Evolutionary conservation across 1,284 basidiomycete species (phyloP).

Genomic region (Ganoderma multipileum): DNA sequence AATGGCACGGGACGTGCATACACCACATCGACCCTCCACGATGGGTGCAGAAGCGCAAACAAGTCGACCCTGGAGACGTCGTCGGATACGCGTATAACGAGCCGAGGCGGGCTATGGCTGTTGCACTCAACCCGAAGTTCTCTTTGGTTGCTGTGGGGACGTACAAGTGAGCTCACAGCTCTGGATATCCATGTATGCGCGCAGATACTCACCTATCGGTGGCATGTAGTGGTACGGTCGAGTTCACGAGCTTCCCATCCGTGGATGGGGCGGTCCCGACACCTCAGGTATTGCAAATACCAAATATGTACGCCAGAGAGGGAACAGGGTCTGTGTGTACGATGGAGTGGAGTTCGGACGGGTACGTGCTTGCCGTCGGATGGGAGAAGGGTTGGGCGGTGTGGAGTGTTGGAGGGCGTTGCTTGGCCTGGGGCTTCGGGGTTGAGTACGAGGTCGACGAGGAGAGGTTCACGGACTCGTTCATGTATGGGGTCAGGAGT

Average conservation of each 20-base stretch:
- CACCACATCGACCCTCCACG: conserved; percentile 72
- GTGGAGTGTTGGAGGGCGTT: conserved; percentile 91
- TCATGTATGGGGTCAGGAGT: conserved; percentile 81
- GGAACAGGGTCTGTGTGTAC: conserved; percentile 76
- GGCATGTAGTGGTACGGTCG: conserved; percentile 61
- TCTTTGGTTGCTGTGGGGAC: conserved; percentile 88
- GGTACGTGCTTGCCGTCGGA: conserved; percentile 96
- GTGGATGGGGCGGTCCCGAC: conserved; percentile 59
- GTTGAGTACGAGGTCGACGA: conserved; percentile 70
- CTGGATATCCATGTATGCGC: background rate
- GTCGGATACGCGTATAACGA: conserved; percentile 57
- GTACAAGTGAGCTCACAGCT: conserved; percentile 54
- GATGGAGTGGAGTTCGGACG: conserved; percentile 94
- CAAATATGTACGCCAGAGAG: conserved; percentile 59
- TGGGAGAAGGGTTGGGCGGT: conserved; percentile 92
- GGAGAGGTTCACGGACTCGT: conserved; percentile 77
- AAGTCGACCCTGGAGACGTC: conserved; percentile 54
- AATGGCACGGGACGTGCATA: conserved; percentile 74
- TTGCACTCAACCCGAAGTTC: conserved; percentile 85
- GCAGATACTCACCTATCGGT: conserved; percentile 6
- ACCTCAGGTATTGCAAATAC: conserved; percentile 61
- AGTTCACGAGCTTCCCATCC: conserved; percentile 70
- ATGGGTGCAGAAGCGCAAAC: conserved; percentile 77
- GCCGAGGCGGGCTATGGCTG: conserved; percentile 66
- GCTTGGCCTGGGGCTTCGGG: conserved; percentile 79